Evolutionary conservation across 2,329 filamentous ascomycete species (phyloP).

Genomic region (Metarhizium sp.): DNA sequence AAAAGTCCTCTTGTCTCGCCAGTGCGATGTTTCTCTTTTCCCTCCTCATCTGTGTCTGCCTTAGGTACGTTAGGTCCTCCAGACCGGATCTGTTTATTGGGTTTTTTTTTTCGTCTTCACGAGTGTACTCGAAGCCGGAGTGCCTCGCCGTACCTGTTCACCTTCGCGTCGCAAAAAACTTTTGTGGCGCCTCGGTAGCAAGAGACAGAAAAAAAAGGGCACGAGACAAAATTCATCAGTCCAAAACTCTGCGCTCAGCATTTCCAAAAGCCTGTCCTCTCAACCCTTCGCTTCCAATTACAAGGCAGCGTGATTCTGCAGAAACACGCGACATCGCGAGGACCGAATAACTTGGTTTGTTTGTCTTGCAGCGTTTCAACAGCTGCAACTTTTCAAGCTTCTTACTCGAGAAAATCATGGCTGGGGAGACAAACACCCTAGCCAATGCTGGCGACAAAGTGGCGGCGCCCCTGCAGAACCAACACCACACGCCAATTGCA

Average conservation of each 20-base stretch:
- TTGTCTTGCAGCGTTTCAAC: neutral
- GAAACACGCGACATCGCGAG: neutral
- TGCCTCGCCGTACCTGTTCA: slow-evolving; percentile 2
- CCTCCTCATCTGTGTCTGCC: slow-evolving; percentile 1
- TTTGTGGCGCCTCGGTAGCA: slow-evolving; percentile 1
- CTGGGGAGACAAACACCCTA: neutral
- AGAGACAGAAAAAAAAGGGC: slow-evolving; percentile 2
- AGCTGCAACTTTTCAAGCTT: neutral
- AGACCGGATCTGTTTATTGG: slow-evolving; percentile 1
- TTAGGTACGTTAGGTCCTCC: slow-evolving; percentile 2
- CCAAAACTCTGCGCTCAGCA: neutral
- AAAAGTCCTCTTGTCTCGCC: slow-evolving; percentile 3
- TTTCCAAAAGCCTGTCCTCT: neutral
- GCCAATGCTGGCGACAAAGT: neutral
- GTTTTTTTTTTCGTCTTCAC: slow-evolving; percentile 1
- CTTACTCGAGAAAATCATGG: neutral
- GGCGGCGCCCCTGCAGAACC: neutral
- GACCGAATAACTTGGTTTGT: neutral
- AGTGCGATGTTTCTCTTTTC: neutral
- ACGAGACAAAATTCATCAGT: neutral
- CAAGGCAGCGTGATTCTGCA: neutral
- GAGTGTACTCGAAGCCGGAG: neutral
- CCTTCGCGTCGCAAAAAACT: neutral
- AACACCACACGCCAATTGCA: slow-evolving; percentile 3
- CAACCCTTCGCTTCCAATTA: neutral